Evolutionary conservation across 768 basidiomycete species (phyloP).

Genomic region (Termitomyces sp.): DNA sequence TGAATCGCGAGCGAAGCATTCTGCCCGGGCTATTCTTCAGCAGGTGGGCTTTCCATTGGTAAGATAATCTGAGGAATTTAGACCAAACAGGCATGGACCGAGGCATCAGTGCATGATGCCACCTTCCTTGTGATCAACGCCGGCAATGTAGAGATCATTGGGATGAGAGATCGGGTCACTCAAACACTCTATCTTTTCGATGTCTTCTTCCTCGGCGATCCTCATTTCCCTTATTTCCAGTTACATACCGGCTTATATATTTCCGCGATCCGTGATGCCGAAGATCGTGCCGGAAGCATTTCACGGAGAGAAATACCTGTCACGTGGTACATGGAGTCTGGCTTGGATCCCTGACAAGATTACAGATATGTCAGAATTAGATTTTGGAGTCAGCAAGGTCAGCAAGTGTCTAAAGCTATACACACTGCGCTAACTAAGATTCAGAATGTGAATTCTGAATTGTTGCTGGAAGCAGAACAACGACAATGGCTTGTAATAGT

Average conservation of each 20-base stretch:
- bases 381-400: not conserved
- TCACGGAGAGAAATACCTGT: not conserved
- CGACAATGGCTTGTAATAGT: not conserved
- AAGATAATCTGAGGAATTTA: not conserved
- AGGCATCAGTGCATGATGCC: not conserved
- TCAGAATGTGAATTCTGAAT: not conserved
- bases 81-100: slow-evolving; percentile 1
- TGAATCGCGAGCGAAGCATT: not conserved
- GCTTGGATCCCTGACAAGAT: not conserved
- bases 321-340: not conserved
- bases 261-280: not conserved
- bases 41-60: not conserved
- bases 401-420: not conserved
- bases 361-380: not conserved
- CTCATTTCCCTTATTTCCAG: not conserved
- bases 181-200: slow-evolving; percentile 3
- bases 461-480: not conserved
- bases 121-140: not conserved
- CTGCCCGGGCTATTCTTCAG: not conserved
- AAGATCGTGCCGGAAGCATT: not conserved
- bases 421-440: not conserved
- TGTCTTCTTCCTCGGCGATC: not conserved
- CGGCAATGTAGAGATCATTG: slow-evolving; percentile 1
- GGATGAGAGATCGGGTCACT: not conserved
- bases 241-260: slow-evolving; percentile 1